These are phyloP conservation scores for Nicotiana rustica DNA, from an alignment of 305 asterid genomes.

Conservation along the genomic window DNA sequence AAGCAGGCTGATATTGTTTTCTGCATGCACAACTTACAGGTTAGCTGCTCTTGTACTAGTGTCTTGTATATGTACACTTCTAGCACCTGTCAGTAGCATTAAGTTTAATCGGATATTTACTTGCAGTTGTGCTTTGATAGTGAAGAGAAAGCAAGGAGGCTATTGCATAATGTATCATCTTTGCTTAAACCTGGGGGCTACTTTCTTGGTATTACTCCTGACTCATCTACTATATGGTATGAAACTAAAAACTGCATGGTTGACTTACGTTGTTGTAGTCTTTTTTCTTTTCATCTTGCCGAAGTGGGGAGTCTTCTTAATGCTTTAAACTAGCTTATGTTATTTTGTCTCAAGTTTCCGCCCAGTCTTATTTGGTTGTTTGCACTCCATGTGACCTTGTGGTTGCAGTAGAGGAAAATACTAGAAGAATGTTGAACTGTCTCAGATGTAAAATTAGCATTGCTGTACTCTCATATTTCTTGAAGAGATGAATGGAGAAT, in stretches of 20 bases:
- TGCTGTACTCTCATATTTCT: not conserved
- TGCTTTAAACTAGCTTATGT: constrained; percentile 10
- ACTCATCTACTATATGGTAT: constrained; percentile 98
- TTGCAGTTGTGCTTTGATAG: constrained; percentile 86
- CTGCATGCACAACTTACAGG: constrained; percentile 97
- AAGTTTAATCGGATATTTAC: not conserved
- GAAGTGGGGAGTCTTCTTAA: not conserved
- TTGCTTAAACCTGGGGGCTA: constrained; percentile 97
- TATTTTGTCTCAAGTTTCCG: constrained; percentile 6
- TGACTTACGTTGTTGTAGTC: not conserved
- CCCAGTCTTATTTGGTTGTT: constrained; percentile 17
- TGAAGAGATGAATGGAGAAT: constrained; percentile 25
- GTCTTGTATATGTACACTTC: constrained; percentile 11
- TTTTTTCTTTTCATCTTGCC: constrained; percentile 15
- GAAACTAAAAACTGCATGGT: constrained; percentile 37
- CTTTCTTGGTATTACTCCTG: constrained; percentile 95
- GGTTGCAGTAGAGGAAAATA: constrained; percentile 77
- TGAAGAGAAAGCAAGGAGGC: constrained; percentile 81
- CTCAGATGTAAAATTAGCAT: not conserved
- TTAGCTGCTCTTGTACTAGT: constrained; percentile 36
- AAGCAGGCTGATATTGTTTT: constrained; percentile 82
- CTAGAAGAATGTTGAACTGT: constrained; percentile 84
- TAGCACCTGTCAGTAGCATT: constrained; percentile 12
- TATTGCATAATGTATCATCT: constrained; percentile 85
- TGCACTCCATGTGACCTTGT: constrained; percentile 7